These are phyloP conservation scores for Aegilops sharonensis DNA, from an alignment of 176 grass and related monocot species.

Conservation along the genomic window DNA sequence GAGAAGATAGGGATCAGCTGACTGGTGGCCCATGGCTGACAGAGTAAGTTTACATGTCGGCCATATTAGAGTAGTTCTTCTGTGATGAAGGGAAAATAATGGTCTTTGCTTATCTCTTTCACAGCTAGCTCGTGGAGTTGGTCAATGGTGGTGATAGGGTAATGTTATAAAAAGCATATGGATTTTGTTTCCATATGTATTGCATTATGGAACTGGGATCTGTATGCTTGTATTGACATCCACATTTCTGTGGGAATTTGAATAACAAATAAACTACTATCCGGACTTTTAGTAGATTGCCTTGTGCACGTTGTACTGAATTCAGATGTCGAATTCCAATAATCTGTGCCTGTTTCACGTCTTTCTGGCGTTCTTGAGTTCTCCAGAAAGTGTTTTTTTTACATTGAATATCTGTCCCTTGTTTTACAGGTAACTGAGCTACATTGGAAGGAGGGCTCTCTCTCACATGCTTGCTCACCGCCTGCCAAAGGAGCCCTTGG, in stretches of 20 bases:
- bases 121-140: background rate
- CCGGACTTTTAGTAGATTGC: background rate
- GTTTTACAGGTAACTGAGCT: constrained; percentile 53
- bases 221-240: background rate
- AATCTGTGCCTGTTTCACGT: background rate
- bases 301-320: background rate
- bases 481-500: constrained; percentile 52
- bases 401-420: background rate
- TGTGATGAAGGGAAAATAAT: background rate
- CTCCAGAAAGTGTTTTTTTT: background rate
- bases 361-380: background rate
- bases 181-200: background rate
- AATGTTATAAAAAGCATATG: background rate
- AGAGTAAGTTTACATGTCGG: background rate
- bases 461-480: constrained; percentile 39
- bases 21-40: background rate
- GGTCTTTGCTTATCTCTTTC: background rate
- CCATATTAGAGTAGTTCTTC: background rate
- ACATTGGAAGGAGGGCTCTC: constrained; percentile 50
- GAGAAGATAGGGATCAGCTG: background rate
- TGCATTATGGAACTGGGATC: background rate
- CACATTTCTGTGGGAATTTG: background rate
- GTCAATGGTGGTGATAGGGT: background rate
- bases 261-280: background rate
- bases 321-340: background rate